Evolutionary conservation across 2,329 filamentous ascomycete genomes (phyloP), one percentile per base, ranked within the genome.

Genomic region (Ophiostoma ulmi): DNA sequence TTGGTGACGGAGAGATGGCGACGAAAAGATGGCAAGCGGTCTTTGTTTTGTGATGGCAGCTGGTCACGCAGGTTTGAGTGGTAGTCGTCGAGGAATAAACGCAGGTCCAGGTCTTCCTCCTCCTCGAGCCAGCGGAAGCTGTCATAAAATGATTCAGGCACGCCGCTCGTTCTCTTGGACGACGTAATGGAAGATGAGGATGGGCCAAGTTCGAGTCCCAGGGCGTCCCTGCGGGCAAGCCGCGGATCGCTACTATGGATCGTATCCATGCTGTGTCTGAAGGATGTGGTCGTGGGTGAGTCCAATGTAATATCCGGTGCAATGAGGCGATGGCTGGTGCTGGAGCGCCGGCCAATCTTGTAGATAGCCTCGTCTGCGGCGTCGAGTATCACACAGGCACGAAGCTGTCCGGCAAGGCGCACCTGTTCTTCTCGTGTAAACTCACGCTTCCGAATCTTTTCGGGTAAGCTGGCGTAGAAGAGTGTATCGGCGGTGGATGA

Each of bases 81-180:
- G 76, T 92, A 91, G 76, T 92, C 88, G 76, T 92, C 89, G 41
- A 93, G 80, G 52, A 84, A 85, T 52, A 94, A 83, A 64, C 86
- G 83, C 35, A 90, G 78, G 75, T 94, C 90, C 41, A 94, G 81
- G 69, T 91, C 86, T 22, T 89, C 86, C 69, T 91, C 88, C 71
- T 92, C 89, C 39, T 93, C 90, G 36, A 93, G 81, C 90, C 90
- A 92, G 67, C 88, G 84, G 74, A 93, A 90, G 76, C 85, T 89
- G 73, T 92, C 88, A 68, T 87, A 86, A 71, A 91, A 81, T 1
- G 85, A 85, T 68, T 86, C 83, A 48, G 85, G 80, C 74, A 85
- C 76, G 39, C 73, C 74, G 70, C 76, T 75, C 38, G 68, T 71
- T n/a, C 70, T 48, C 65, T 67, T 41, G 38, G 65, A 44, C n/a